Evolutionary conservation across 2,329 filamentous ascomycete species (phyloP).

Genomic region (Phialophora verrucosa): DNA sequence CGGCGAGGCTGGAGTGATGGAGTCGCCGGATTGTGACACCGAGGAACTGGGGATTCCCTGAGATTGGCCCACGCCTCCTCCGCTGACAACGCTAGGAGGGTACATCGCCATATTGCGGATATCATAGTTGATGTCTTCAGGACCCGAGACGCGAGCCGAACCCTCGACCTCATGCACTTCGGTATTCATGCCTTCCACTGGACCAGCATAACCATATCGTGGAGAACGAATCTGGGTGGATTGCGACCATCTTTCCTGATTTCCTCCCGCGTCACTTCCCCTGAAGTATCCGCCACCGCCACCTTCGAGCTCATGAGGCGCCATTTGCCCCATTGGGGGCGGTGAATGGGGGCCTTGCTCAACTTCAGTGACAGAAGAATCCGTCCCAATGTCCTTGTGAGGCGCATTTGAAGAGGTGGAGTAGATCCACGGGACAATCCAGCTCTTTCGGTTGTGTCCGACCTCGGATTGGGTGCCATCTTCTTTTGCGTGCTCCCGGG

Average conservation of each 20-base stretch:
- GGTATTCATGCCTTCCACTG: constrained; percentile 20
- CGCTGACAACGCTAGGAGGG: constrained; percentile 28
- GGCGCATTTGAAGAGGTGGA: constrained; percentile 10
- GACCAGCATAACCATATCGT: constrained; percentile 11
- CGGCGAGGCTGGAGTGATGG: constrained; percentile 15
- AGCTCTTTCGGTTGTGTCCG: constrained; percentile 11
- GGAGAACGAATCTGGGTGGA: constrained; percentile 25
- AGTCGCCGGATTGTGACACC: constrained; percentile 16
- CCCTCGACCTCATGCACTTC: constrained; percentile 22
- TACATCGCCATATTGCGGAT: constrained; percentile 24
- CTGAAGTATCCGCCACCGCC: constrained; percentile 19
- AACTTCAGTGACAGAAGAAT: constrained; percentile 28
- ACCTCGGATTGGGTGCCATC: constrained; percentile 1
- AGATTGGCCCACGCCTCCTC: constrained; percentile 1
- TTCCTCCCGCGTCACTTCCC: not conserved
- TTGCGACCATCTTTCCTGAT: constrained; percentile 21
- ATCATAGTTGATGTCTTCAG: constrained; percentile 25
- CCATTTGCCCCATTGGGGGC: not conserved
- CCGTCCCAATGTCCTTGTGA: constrained; percentile 25
- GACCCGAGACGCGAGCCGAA: not conserved
- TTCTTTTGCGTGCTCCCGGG: not conserved
- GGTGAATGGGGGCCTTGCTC: constrained; percentile 18
- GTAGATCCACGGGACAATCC: constrained; percentile 24
- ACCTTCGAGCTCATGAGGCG: constrained; percentile 18
- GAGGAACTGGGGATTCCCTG: constrained; percentile 2